phyloP scores from a whole-genome alignment of 768 basidiomycete genomes.

The Inosperma sp. region DNA sequence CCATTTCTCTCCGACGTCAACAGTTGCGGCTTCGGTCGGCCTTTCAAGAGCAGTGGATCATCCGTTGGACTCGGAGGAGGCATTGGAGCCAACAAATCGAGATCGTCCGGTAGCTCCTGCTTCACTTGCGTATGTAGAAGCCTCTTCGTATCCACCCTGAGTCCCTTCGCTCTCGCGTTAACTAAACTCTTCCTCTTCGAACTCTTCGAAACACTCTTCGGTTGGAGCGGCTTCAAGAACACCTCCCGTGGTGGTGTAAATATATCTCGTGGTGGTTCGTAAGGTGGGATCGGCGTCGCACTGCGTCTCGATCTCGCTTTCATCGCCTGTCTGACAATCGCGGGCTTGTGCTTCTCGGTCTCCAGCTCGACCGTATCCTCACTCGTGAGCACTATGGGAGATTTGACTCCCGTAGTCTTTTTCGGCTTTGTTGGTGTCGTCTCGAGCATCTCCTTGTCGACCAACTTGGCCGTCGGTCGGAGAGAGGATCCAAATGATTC shows the following conservation, averaged over 20 bases:
- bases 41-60: conserved; percentile 64
- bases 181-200: conserved; percentile 13
- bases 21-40: conserved; percentile 28
- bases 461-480: not conserved
- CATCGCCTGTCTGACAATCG: conserved; percentile 3
- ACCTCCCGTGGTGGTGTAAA: conserved; percentile 70
- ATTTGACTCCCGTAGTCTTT: conserved; percentile 48
- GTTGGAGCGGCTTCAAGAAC: conserved; percentile 36
- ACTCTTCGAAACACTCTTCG: conserved; percentile 34
- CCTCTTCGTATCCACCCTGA: conserved; percentile 12
- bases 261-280: conserved; percentile 63
- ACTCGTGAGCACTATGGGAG: conserved; percentile 34
- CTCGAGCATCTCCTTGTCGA: not conserved
- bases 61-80: conserved; percentile 73
- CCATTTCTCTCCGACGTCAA: conserved; percentile 2
- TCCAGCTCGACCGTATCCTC: not conserved
- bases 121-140: conserved; percentile 45
- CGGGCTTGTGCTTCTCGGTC: not conserved
- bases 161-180: conserved; percentile 9
- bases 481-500: conserved; percentile 12
- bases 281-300: conserved; percentile 53
- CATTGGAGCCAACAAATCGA: conserved; percentile 53
- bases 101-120: conserved; percentile 55
- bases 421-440: conserved; percentile 23
- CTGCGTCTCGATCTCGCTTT: conserved; percentile 35